Evolutionary conservation across 2,329 filamentous ascomycete species (phyloP), one percentile per base, ranked within the genome.

Genomic region (Venturiaceae sp.): DNA sequence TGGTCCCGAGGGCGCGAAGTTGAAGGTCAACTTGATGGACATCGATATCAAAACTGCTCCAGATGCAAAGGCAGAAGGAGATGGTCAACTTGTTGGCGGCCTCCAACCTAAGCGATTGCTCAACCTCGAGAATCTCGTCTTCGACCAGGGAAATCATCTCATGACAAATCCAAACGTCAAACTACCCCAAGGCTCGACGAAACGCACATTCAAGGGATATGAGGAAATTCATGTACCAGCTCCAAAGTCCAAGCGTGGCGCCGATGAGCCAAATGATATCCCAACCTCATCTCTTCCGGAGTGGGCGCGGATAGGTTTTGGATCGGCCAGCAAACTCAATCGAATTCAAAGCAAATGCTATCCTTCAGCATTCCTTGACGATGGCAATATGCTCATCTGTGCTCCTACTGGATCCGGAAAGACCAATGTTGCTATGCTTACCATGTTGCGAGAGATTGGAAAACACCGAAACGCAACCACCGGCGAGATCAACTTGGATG

Each of bases 101-200:
- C 78, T 99, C 37, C 88, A 94, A 66, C 94, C 95, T 2, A 86
- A 86, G 64, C 90, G 89, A 68, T 76, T 90, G 47, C 90, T 99
- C 70, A 97, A 97, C 69, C 79, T 99, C 55, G 92, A 99, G 60
- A 97, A 97, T 66, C 83, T 99, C 34, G 83, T 96, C 39, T 99
- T 99, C 69, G 94, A 97, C 65, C 92, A 97, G 73, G 94, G 94
- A 57, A 99, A 97, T 67, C 94, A 99, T 76, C 80, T 99, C 46
- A 99, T 97, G 92, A 97, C 94, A n/a, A 99, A 99, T 66, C 88
- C 91, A 6, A 96, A 91, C 69, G 94, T 99, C 52, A 87, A 88
- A 62, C 80, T 99, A 21, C 94, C 94, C 0, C 90, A 96, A 69
- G 94, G 94, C 11, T 96, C 94, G 2, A 96, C 90, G 0, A 96